Evolutionary conservation across 2,329 filamentous ascomycete species (phyloP).

Genomic region (Curvularia verruculosa): DNA sequence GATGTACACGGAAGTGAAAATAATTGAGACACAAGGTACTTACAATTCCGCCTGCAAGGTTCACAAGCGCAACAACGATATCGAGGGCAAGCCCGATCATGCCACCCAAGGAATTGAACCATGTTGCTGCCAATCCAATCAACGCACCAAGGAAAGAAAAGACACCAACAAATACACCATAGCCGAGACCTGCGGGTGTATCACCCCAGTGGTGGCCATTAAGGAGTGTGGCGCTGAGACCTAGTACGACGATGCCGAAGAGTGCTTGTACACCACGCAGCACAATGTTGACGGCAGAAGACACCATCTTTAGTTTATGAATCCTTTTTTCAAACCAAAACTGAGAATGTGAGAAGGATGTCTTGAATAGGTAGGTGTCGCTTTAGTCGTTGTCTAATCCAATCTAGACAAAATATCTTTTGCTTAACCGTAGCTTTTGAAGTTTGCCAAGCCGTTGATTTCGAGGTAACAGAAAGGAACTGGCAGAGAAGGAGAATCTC

Average conservation of each 20-base stretch:
- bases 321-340: not conserved
- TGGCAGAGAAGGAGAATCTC: too few relatives aligned
- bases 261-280: constrained; percentile 11
- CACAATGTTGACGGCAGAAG: constrained; percentile 2
- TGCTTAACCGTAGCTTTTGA: not conserved
- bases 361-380: not conserved
- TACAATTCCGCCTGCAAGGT: constrained; percentile 10
- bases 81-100: constrained; percentile 3
- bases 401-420: not conserved
- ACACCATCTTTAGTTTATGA: not conserved
- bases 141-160: constrained; percentile 4
- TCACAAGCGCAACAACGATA: constrained; percentile 1
- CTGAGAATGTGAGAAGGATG: not conserved
- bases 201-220: constrained; percentile 7
- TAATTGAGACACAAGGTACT: not conserved
- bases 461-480: not conserved
- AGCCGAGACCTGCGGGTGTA: constrained; percentile 5
- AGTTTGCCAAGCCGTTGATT: not conserved
- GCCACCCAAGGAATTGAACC: constrained; percentile 2
- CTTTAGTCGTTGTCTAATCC: not conserved
- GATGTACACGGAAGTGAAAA: not conserved
- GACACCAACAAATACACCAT: constrained; percentile 4
- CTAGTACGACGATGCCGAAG: constrained; percentile 9
- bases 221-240: constrained; percentile 6
- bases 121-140: constrained; percentile 2